Evolutionary conservation across 495 filamentous ascomycete genomes (phyloP), one percentile per base, ranked within the genome.

Genomic region (Penicilliopsis zonata): DNA sequence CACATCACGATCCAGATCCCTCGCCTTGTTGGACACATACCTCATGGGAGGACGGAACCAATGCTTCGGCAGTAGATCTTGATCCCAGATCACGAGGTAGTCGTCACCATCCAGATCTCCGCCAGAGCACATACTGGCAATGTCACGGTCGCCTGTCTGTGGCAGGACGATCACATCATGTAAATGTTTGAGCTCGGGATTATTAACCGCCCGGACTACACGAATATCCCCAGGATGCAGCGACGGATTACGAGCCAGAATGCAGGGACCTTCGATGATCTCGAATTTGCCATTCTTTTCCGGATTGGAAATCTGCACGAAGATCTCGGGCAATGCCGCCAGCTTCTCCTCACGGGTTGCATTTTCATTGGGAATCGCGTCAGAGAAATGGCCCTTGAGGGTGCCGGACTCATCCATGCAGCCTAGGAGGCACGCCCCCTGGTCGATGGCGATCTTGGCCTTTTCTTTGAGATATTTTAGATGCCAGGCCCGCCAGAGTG

Each of bases 41-140:
- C 76, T 60, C 84, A 94, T 93, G 0, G 88, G 79, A 2, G 64
- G 50, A 20, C 71, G 55, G 36, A 86, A 80, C 70, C 75, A 83
- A 29, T 79, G 59, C 0, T 34, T 26, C 2, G 86, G 86, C 16
- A 87, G 52, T 4, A 99, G 62, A 27, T 78, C 70, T 20, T 63
- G 44, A 42, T 99, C 86, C 90, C 90, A 99, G 21, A 95, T 82
- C 13, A 96, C 79, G 15, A 94, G 69, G 47, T 81, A 99, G 48
- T 96, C 92, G 43, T 99, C 90, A 0, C 90, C 90, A 54, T 99
- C 90, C 2, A 99, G 63, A 50, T 99, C 90, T 4, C 90, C 92
- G 2, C 90, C 90, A 4, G 90, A 93, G 41, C 86, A 90, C 90
- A 96, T 96, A 38, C 78, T 82, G 5, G 86, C 70, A 16, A 99